Base-by-base conservation (phyloP, 163 green algal species). In the Volvox carteri region DNA sequence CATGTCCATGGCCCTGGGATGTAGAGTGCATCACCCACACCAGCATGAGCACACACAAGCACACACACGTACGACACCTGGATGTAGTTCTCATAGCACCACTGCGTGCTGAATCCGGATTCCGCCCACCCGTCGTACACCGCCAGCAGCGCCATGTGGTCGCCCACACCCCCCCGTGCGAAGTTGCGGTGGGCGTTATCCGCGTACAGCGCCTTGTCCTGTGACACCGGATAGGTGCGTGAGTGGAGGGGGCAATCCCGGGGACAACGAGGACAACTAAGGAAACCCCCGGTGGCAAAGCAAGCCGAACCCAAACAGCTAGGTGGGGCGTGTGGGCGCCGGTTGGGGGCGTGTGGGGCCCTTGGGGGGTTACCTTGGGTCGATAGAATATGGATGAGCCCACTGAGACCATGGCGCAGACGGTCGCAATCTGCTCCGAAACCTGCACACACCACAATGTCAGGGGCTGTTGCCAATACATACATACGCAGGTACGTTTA, bases 71-170 rank as follows among this genome's bases (percentile, higher is more conserved):
- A 58, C 16, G 12, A 65, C 7, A 96, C 94, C 93, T 98, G 97
- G 37, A 99, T 97, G 90, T 98, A 99, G 92, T 99, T 99, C 85
- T 99, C 97, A 75, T 95, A 98, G 95, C 98, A 99, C 93, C 94
- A 99, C 90, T 99, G 97, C 2, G 93, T 94, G 62, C 91, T 95
- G 92, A 98, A 99, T 89, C 96, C 94, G 41, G 94, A 96, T 89
- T 99, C 97, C 4, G 93, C 94, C 98, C 98, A 99, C 75, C 78
- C 88, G 83, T 97, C 96, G 72, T 89, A 93, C 62, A 86, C 72
- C 41, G 97, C 95, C 41, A 99, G 75, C 86, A 99, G 95, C 77
- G 96, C 95, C 35, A 99, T 95, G 93, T 99, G 98, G 94, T 99
- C 98, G 42, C 98, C 97, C 52, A 97, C 95, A 80, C 97, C 95